Percentiles rank a stretch among this genome's conserved stretches.
Conservation (phyloP, 345 rosid species). For the Ceriops tagal region DNA sequence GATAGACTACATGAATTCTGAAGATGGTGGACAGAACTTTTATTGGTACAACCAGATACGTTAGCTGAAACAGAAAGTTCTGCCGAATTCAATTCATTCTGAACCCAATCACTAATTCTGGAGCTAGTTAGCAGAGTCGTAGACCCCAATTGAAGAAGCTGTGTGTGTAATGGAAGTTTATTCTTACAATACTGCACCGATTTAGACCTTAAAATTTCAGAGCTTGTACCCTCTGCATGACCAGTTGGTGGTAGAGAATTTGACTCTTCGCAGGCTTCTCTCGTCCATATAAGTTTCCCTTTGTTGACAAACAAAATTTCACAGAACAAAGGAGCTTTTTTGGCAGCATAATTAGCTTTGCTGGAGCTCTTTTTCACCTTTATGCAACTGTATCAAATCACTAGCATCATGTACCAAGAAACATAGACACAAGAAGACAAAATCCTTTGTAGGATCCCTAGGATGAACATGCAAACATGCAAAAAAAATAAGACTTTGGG, state of each 20-base stretch:
- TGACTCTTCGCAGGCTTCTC: constrained; percentile 45
- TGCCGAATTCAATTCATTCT: constrained; percentile 21
- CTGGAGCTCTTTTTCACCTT: constrained; percentile 48
- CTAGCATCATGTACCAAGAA: constrained; percentile 4
- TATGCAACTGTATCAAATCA: constrained; percentile 42
- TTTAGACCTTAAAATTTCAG: constrained; percentile 21
- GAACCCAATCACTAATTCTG: constrained; percentile 25
- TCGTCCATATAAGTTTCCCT: constrained; percentile 55
- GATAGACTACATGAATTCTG: constrained; percentile 27
- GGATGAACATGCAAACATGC: too few species aligned
- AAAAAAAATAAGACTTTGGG: too few species aligned
- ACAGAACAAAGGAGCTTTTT: constrained; percentile 49
- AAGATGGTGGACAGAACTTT: constrained; percentile 10
- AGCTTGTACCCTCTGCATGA: constrained; percentile 11
- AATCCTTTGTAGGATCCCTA: too few species aligned
- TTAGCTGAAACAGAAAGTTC: constrained; percentile 15
- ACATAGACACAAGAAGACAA: too few species aligned
- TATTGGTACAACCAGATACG: constrained; percentile 17
- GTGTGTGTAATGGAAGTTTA: constrained; percentile 14
- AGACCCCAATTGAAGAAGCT: constrained; percentile 24
- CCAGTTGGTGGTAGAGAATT: constrained; percentile 10
- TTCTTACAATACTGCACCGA: constrained; percentile 23
- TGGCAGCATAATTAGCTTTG: constrained; percentile 46
- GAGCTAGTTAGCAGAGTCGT: constrained; percentile 12
- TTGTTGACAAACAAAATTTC: constrained; percentile 65